phyloP scores from a whole-genome alignment of 176 grass and related monocot genomes.

The Oryza officinalis region DNA sequence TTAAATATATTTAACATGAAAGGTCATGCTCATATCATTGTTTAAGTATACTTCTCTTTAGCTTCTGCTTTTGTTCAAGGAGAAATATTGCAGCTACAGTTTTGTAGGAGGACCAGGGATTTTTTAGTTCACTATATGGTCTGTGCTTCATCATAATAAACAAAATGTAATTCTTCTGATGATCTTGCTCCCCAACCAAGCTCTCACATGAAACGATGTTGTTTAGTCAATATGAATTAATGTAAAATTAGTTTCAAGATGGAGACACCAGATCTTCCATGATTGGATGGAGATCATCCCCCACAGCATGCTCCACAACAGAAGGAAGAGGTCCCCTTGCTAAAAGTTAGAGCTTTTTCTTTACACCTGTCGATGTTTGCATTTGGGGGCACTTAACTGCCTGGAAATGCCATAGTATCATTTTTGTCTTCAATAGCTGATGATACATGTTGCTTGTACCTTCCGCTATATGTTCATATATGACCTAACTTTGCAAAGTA shows the following conservation, averaged over 20 bases:
- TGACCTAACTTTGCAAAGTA: not conserved
- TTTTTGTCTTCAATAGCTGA: not conserved
- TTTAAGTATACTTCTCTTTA: not conserved
- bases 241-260: conserved; percentile 9
- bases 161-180: conserved; percentile 1
- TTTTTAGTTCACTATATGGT: not conserved
- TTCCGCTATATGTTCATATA: not conserved
- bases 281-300: conserved; percentile 1
- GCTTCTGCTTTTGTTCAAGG: not conserved
- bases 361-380: not conserved
- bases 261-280: not conserved
- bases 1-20: not conserved
- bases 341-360: not conserved
- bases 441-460: not conserved
- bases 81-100: not conserved
- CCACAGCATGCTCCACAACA: not conserved
- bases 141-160: conserved; percentile 3
- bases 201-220: conserved; percentile 19
- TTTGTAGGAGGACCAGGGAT: not conserved
- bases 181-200: conserved; percentile 6
- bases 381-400: not conserved
- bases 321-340: not conserved
- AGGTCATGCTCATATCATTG: not conserved
- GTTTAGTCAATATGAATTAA: not conserved
- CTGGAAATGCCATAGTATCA: not conserved